These are phyloP conservation scores for Aspergillus persii DNA, from an alignment of 2,329 filamentous ascomycete genomes.

Conservation along the genomic window DNA sequence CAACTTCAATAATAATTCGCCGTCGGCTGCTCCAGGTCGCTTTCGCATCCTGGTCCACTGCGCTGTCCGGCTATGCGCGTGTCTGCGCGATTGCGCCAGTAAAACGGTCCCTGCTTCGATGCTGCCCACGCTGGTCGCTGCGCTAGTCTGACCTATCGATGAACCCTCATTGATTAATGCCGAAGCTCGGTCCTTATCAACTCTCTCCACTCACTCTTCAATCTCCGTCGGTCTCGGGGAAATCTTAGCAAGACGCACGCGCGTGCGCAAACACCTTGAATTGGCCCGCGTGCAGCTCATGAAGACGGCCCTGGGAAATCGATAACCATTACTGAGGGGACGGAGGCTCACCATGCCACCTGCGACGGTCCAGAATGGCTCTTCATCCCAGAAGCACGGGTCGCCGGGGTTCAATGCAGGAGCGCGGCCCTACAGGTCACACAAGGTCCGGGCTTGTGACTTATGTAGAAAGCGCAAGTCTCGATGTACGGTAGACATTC, in stretches of 20 bases:
- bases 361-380: conserved; percentile 27
- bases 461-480: conserved; percentile 61
- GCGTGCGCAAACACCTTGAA: not conserved
- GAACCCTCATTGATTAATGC: not conserved
- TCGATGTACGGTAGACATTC: conserved; percentile 58
- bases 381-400: conserved; percentile 30
- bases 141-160: conserved; percentile 1
- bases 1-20: not conserved
- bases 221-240: not conserved
- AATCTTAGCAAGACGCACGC: not conserved
- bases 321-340: not conserved
- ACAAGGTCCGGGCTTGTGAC: conserved; percentile 60
- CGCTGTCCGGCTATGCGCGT: conserved; percentile 1
- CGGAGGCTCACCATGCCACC: conserved; percentile 32
- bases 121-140: conserved; percentile 2
- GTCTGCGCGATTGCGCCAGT: not conserved
- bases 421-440: conserved; percentile 59
- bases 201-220: not conserved
- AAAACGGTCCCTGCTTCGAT: conserved; percentile 3
- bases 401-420: conserved; percentile 41
- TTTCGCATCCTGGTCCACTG: not conserved
- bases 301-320: not conserved
- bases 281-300: not conserved
- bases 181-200: not conserved
- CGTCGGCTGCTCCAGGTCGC: not conserved